Conservation (phyloP, 2,329 filamentous ascomycete genomes). For the Fusarium sp. region DNA sequence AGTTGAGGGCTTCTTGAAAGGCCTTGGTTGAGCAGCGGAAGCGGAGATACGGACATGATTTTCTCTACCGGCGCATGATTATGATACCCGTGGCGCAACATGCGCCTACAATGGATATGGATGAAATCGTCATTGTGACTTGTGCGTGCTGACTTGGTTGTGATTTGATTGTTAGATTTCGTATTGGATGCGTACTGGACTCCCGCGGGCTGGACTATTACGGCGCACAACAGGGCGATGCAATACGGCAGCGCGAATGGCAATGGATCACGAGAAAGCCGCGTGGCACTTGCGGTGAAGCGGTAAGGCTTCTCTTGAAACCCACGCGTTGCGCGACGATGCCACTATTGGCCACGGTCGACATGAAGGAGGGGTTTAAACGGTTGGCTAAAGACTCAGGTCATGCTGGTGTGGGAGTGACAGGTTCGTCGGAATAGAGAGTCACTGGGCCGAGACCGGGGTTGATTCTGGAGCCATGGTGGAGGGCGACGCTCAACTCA, state of each 20-base stretch:
- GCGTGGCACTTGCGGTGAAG: constrained; percentile 4
- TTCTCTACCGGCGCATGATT: constrained; percentile 21
- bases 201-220: background rate
- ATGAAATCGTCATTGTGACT: constrained; percentile 1
- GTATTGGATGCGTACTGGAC: background rate
- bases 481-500: background rate
- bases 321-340: constrained; percentile 23
- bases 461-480: background rate
- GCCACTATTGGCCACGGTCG: constrained; percentile 23
- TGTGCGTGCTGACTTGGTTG: background rate
- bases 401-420: background rate
- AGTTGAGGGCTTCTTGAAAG: background rate
- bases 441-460: background rate
- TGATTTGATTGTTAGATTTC: constrained; percentile 2
- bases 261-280: background rate
- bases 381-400: background rate
- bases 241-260: background rate
- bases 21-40: background rate
- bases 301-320: constrained; percentile 7
- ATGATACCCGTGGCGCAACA: constrained; percentile 42
- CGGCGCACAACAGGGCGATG: background rate
- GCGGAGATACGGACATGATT: background rate
- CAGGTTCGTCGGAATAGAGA: constrained; percentile 24
- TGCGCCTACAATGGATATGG: constrained; percentile 22
- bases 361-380: background rate